These are phyloP conservation scores for Leersia perrieri DNA, from an alignment of 176 grass and related monocot genomes.

Conservation along the genomic window DNA sequence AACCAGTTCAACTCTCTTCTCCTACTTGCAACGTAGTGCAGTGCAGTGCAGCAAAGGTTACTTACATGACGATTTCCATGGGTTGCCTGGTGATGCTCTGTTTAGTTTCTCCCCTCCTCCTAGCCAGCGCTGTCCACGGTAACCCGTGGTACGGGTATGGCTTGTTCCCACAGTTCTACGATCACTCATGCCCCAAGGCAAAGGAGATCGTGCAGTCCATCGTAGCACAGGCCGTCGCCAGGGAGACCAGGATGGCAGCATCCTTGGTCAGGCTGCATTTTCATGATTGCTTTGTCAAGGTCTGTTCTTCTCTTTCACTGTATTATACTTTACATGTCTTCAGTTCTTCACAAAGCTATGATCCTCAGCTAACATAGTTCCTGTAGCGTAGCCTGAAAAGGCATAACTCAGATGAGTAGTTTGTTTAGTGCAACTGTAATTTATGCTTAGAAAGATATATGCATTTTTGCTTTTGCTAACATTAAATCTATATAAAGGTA, in stretches of 20 bases:
- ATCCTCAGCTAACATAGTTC: neutral
- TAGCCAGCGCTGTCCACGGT: conserved; percentile 27
- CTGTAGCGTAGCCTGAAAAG: conserved; percentile 6
- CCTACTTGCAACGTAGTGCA: conserved; percentile 9
- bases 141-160: conserved; percentile 51
- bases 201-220: conserved; percentile 74
- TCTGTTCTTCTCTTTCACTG: conserved; percentile 20
- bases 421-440: conserved; percentile 6
- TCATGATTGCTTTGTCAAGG: conserved; percentile 67
- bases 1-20: conserved; percentile 14
- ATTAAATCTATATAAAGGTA: neutral
- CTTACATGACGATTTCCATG: conserved; percentile 50
- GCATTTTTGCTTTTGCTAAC: neutral
- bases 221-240: conserved; percentile 70
- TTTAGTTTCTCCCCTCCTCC: conserved; percentile 40
- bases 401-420: neutral
- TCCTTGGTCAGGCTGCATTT: conserved; percentile 73
- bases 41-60: conserved; percentile 14
- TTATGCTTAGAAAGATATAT: neutral
- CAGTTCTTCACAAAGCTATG: neutral
- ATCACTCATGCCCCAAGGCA: conserved; percentile 63
- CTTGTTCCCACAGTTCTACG: conserved; percentile 74
- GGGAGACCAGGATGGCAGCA: conserved; percentile 80
- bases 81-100: conserved; percentile 48
- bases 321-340: neutral